A percentile compares a stretch with the other conserved stretches of the same genome.
Evolutionary conservation across 257 asterid species (phyloP).

Genomic region (Solanum chiquidenum): DNA sequence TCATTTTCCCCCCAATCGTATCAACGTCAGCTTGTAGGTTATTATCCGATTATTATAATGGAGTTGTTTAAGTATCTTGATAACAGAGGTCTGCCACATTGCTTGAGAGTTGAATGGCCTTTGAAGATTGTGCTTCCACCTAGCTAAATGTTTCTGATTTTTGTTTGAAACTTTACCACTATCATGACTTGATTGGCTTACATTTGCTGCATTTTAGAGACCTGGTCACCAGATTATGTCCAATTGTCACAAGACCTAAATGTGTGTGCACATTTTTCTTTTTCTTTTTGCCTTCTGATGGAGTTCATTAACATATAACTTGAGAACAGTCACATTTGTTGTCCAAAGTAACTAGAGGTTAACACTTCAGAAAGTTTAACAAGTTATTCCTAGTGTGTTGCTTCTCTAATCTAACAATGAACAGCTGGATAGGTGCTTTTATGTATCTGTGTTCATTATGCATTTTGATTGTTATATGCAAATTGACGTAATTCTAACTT

Average conservation of each 20-base stretch:
- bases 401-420: not conserved
- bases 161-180: not conserved
- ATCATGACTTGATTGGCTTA: not conserved
- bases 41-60: not conserved
- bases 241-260: not conserved
- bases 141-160: not conserved
- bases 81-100: not conserved
- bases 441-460: not conserved
- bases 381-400: not conserved
- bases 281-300: not conserved
- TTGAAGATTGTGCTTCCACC: not conserved
- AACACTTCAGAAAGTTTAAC: not conserved
- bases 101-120: not conserved
- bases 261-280: not conserved
- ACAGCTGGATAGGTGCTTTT: not conserved
- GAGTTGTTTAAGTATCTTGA: not conserved
- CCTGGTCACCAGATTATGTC: not conserved
- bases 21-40: not conserved
- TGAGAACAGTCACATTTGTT: not conserved
- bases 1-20: not conserved
- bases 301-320: not conserved
- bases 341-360: not conserved
- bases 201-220: not conserved
- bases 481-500: constrained; percentile 9
- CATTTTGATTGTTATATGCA: not conserved